A percentile compares a stretch with the other conserved stretches of the same genome.
phyloP scores from a whole-genome alignment of 768 basidiomycete genomes.

The Russula dissimulans region DNA sequence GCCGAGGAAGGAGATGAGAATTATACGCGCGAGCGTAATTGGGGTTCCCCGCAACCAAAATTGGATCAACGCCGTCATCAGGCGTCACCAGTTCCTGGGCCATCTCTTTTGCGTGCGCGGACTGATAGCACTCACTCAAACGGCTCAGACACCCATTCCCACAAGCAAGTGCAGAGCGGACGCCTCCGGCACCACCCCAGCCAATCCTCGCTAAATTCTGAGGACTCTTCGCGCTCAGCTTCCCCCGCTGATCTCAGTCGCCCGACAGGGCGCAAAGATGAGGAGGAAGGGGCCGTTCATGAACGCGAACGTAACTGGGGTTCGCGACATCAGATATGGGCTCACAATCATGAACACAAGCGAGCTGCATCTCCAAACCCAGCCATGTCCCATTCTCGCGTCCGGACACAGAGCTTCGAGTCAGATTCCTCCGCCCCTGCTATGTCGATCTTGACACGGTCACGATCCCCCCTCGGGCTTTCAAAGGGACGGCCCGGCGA shows the following conservation, averaged over 20 bases:
- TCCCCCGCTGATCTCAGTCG: slow-evolving; percentile 20
- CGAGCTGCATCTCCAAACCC: slow-evolving; percentile 13
- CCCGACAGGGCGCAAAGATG: slow-evolving; percentile 24
- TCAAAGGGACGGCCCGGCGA: background rate
- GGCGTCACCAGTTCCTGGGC: slow-evolving; percentile 2
- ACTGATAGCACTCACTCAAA: background rate
- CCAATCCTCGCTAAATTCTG: slow-evolving; percentile 16
- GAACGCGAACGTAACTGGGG: slow-evolving; percentile 66
- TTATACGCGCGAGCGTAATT: background rate
- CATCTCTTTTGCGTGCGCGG: background rate
- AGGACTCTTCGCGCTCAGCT: slow-evolving; percentile 6
- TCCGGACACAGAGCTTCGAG: slow-evolving; percentile 11
- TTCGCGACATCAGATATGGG: slow-evolving; percentile 35
- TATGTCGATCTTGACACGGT: background rate
- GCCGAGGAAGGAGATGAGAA: background rate
- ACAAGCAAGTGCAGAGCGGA: slow-evolving; percentile 29
- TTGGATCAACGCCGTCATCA: background rate
- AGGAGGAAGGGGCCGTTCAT: slow-evolving; percentile 31
- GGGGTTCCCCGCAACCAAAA: background rate
- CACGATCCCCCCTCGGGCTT: too few species aligned
- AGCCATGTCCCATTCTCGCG: slow-evolving; percentile 17
- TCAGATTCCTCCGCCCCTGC: background rate
- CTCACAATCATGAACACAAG: slow-evolving; percentile 18
- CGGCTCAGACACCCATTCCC: slow-evolving; percentile 20
- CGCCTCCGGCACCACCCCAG: slow-evolving; percentile 16